These are phyloP conservation scores for Penicillium sp. DNA, from an alignment of 2,329 filamentous ascomycete genomes.

Conservation along the genomic window DNA sequence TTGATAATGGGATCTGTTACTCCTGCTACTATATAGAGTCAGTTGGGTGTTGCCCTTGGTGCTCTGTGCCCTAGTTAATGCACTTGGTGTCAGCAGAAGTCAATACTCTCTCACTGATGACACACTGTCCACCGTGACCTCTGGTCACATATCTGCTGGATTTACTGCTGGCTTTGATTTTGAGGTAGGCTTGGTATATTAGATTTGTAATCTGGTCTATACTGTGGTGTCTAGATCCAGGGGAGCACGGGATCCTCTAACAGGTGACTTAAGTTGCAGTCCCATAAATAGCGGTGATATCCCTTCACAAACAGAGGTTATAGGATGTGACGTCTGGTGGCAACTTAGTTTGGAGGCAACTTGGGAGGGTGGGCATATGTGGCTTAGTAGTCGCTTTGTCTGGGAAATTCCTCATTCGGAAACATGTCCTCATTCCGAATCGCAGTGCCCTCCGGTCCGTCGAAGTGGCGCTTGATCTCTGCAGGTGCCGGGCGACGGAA, in stretches of 20 bases:
- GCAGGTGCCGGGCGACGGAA: not conserved
- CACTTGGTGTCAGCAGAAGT: constrained; percentile 9
- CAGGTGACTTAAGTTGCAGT: not conserved
- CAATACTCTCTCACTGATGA: not conserved
- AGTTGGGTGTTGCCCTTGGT: not conserved
- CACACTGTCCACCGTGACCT: not conserved
- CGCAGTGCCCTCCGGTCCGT: no score
- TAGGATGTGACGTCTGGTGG: not conserved
- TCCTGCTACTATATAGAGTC: not conserved
- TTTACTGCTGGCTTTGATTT: not conserved
- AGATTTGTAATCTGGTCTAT: not conserved
- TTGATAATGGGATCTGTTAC: not conserved
- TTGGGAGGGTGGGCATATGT: no score
- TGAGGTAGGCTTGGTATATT: not conserved
- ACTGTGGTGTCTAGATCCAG: no score
- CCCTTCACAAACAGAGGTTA: not conserved
- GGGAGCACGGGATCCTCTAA: no score
- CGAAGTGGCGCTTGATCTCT: not conserved
- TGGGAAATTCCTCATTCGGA: no score
- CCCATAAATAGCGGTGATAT: not conserved
- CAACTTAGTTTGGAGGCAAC: no score
- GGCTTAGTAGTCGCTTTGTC: no score
- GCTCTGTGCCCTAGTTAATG: not conserved
- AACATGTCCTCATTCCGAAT: no score
- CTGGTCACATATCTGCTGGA: not conserved